Evolutionary conservation across 2,329 filamentous ascomycete genomes (phyloP).

Genomic region (Xylariaceae sp.): DNA sequence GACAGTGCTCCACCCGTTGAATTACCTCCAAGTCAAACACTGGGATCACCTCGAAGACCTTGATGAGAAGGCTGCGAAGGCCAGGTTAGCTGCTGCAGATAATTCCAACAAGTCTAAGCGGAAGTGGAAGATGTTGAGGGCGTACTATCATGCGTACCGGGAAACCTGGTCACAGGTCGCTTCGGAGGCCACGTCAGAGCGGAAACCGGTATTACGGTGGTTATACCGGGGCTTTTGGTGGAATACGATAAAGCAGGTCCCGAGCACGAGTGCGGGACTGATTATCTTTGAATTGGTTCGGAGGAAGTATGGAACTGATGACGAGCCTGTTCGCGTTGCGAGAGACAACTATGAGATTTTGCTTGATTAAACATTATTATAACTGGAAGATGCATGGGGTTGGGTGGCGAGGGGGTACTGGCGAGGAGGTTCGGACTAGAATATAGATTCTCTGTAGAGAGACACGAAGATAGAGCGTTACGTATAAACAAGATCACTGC

Average conservation of each 20-base stretch:
- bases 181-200: conserved; percentile 50
- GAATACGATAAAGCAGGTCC: conserved; percentile 67
- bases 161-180: conserved; percentile 60
- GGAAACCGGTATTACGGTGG: conserved; percentile 55
- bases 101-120: conserved; percentile 33
- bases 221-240: conserved; percentile 68
- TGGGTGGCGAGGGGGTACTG: neutral
- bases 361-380: conserved; percentile 37
- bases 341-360: conserved; percentile 69
- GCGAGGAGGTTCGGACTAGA: too few relatives aligned
- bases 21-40: conserved; percentile 65
- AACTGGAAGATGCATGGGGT: neutral
- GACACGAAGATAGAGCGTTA: neutral
- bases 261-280: conserved; percentile 69
- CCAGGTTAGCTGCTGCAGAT: conserved; percentile 34
- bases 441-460: neutral
- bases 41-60: conserved; percentile 68
- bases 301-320: conserved; percentile 62
- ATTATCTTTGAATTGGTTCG: conserved; percentile 75
- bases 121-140: conserved; percentile 51
- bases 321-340: conserved; percentile 58
- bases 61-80: conserved; percentile 53
- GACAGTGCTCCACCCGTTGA: conserved; percentile 63
- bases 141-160: conserved; percentile 67
- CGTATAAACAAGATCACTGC: neutral